Evolutionary conservation across 495 filamentous ascomycete species (phyloP).

Genomic region (Talaromyces borbonicus): DNA sequence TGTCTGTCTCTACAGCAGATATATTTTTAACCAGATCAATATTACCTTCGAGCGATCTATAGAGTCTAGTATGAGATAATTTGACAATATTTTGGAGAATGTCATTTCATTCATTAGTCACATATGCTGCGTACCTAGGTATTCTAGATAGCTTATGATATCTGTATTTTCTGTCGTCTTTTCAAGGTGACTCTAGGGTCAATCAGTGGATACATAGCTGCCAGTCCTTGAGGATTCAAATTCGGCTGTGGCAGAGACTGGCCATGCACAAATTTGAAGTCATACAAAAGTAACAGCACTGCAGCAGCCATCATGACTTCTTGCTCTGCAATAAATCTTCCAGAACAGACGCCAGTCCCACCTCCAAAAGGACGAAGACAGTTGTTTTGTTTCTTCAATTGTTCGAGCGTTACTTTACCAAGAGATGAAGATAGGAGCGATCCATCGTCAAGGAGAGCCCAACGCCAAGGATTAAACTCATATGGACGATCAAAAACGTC

Average conservation of each 20-base stretch:
- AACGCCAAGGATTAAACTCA: constrained; percentile 1
- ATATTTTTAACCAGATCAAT: too few species aligned
- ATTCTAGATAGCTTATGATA: too few species aligned
- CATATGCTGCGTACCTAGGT: too few species aligned
- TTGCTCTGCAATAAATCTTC: constrained; percentile 8
- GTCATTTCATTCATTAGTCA: too few species aligned
- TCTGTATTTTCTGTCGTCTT: neutral
- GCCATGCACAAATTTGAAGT: neutral
- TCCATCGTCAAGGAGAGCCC: constrained; percentile 1
- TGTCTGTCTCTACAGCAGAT: too few species aligned
- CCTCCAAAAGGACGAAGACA: constrained; percentile 6
- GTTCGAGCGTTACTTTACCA: neutral
- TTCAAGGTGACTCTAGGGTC: neutral
- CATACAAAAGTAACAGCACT: constrained; percentile 1
- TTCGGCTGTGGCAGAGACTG: neutral
- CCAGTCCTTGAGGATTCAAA: constrained; percentile 1
- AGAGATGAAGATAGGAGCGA: neutral
- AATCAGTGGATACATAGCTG: neutral
- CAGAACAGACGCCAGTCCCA: constrained; percentile 6
- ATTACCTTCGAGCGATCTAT: too few species aligned
- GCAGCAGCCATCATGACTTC: constrained; percentile 7
- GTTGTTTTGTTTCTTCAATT: neutral
- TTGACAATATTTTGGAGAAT: too few species aligned
- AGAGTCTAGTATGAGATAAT: too few species aligned
- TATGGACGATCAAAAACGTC: constrained; percentile 3